These are phyloP conservation scores for Plantago coronopus DNA, from an alignment of 305 asterid species.

Conservation along the genomic window DNA sequence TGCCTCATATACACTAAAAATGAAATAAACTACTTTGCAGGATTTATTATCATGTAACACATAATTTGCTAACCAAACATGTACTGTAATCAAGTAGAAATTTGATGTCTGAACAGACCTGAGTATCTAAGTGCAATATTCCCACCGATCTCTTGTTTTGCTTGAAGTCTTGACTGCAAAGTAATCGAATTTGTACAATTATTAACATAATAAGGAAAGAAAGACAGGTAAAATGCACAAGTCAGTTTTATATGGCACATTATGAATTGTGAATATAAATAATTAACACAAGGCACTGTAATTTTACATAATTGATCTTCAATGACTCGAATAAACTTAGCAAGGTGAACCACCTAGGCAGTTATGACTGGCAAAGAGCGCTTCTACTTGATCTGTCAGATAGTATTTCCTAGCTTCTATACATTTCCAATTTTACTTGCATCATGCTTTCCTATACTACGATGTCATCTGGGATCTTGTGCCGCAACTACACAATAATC, in stretches of 20 bases:
- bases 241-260: constrained; percentile 2
- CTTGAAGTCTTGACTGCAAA: constrained; percentile 92
- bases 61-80: not conserved
- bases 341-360: too few relatives aligned
- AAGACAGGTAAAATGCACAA: not conserved
- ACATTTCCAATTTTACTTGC: not conserved
- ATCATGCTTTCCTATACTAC: too few relatives aligned
- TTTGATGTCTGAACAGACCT: constrained; percentile 36
- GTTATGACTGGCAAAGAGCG: not conserved
- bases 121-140: constrained; percentile 68
- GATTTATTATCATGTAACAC: not conserved
- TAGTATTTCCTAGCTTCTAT: not conserved
- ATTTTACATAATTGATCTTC: too few relatives aligned
- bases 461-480: not conserved
- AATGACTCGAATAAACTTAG: too few relatives aligned
- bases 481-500: too few relatives aligned
- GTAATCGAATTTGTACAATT: constrained; percentile 16
- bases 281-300: too few relatives aligned
- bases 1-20: not conserved
- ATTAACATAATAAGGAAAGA: constrained; percentile 4
- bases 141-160: constrained; percentile 90
- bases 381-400: not conserved
- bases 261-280: not conserved
- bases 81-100: not conserved
- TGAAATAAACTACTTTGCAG: not conserved